Conservation (phyloP, 1,284 basidiomycete species). For the Pascua guehoae region DNA sequence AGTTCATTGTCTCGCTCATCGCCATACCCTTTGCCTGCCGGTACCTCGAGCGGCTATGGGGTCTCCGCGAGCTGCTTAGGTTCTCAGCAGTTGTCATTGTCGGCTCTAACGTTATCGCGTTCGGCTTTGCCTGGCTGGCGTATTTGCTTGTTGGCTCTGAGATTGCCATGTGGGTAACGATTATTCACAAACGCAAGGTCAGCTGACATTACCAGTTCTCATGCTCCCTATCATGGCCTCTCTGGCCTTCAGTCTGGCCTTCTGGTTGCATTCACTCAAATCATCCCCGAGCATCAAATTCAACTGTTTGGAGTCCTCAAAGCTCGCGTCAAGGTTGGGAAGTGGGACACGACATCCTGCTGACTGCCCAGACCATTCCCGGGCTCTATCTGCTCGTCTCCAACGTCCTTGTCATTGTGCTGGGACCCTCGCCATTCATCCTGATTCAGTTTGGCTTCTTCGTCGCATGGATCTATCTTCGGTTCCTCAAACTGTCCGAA, state of each 20-base stretch:
- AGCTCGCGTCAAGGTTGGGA: constrained; percentile 76
- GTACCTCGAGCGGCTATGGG: constrained; percentile 93
- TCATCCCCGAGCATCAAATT: constrained; percentile 96
- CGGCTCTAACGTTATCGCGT: constrained; percentile 81
- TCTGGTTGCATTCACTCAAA: constrained; percentile 92
- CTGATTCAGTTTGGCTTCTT: constrained; percentile 98
- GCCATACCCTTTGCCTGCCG: constrained; percentile 76
- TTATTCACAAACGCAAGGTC: too few relatives aligned
- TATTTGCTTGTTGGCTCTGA: constrained; percentile 44
- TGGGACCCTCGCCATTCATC: constrained; percentile 90
- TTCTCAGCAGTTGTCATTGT: constrained; percentile 77
- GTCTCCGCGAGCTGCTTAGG: constrained; percentile 75
- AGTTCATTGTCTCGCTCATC: constrained; percentile 75
- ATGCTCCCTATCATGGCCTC: constrained; percentile 84
- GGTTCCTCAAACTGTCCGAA: constrained; percentile 88
- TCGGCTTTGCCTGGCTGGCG: constrained; percentile 55
- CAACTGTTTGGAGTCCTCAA: constrained; percentile 83
- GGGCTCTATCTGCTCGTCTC: constrained; percentile 91
- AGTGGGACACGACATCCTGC: constrained; percentile 14
- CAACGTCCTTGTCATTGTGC: constrained; percentile 79
- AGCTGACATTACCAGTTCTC: constrained; percentile 59
- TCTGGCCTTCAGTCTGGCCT: constrained; percentile 86
- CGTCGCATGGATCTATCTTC: constrained; percentile 87
- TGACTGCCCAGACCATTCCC: constrained; percentile 65
- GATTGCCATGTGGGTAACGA: constrained; percentile 57